Evolutionary conservation across 2,329 filamentous ascomycete species (phyloP).

Genomic region (Drechslerella dactyloides): DNA sequence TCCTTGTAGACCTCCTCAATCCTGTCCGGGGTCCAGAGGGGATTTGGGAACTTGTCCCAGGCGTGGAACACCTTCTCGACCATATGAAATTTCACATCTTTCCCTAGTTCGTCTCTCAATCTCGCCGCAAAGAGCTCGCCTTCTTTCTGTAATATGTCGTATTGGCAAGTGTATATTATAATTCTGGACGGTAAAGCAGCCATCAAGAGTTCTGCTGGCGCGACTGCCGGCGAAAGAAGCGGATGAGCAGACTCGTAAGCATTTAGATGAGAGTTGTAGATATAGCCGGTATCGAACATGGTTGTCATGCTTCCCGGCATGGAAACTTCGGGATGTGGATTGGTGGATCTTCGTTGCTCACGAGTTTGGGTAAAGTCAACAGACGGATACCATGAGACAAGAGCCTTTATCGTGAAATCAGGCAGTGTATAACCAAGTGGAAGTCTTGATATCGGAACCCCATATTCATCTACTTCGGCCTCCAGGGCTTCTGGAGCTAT

Average conservation of each 20-base stretch:
- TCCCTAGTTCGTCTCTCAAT: conserved; percentile 63
- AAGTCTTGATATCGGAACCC: conserved; percentile 35
- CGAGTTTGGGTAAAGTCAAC: conserved; percentile 68
- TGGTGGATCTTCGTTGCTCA: conserved; percentile 64
- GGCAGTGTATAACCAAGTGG: conserved; percentile 22
- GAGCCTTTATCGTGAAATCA: conserved; percentile 60
- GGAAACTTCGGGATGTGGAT: conserved; percentile 65
- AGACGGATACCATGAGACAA: conserved; percentile 69
- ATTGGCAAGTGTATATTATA: conserved; percentile 69
- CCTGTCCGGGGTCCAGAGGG: conserved; percentile 60
- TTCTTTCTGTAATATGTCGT: conserved; percentile 69
- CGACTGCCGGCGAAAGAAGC: conserved; percentile 66
- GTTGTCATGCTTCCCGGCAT: conserved; percentile 66
- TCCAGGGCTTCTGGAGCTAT: background rate
- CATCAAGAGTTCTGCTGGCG: conserved; percentile 63
- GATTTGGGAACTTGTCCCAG: conserved; percentile 71
- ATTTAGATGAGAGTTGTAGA: conserved; percentile 63
- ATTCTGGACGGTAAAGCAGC: conserved; percentile 63
- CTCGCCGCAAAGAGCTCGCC: conserved; percentile 68
- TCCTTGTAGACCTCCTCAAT: conserved; percentile 64
- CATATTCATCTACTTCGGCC: conserved; percentile 28
- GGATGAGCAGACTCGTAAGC: conserved; percentile 61
- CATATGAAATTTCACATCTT: conserved; percentile 67
- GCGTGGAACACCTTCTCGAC: conserved; percentile 68
- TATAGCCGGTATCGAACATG: conserved; percentile 69